These are phyloP conservation scores for Pseudopyricularia cyperi DNA, from an alignment of 2,329 filamentous ascomycete genomes.

Conservation along the genomic window DNA sequence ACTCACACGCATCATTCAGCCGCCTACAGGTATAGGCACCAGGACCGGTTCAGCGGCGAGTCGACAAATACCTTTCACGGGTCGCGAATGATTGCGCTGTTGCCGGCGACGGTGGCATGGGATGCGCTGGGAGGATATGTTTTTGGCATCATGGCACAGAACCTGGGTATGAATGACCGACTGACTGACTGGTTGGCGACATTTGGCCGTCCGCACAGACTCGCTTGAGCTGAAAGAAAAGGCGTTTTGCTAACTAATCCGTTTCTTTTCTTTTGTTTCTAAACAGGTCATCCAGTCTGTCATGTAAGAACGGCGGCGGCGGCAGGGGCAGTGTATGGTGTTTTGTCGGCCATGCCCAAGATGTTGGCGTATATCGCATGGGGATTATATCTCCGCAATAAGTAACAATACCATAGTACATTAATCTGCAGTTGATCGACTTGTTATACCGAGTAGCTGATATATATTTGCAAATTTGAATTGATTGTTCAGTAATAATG, in stretches of 20 bases:
- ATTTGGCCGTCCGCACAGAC: too few species aligned
- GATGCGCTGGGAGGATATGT: slow-evolving; percentile 1
- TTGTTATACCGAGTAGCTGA: background rate
- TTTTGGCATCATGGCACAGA: slow-evolving; percentile 1
- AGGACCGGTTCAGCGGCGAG: background rate
- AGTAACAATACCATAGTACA: background rate
- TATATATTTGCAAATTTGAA: background rate
- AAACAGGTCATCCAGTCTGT: background rate
- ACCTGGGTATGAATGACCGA: background rate
- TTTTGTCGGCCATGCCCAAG: background rate
- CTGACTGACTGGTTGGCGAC: too few species aligned
- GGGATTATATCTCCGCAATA: background rate
- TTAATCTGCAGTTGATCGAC: background rate
- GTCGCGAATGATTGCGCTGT: background rate
- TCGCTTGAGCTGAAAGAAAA: too few species aligned
- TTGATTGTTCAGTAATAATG: background rate
- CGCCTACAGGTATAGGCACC: background rate
- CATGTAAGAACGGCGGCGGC: background rate
- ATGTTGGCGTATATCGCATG: slow-evolving; percentile 1
- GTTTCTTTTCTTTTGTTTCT: background rate
- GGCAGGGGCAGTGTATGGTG: background rate
- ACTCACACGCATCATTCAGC: too few species aligned
- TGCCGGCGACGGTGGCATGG: background rate
- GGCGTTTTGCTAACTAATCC: background rate
- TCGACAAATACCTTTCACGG: background rate